A percentile compares a stretch with the other conserved stretches of the same genome.
Conservation (phyloP, 2,329 filamentous ascomycete species). For the Colletotrichum chlorophyti region DNA sequence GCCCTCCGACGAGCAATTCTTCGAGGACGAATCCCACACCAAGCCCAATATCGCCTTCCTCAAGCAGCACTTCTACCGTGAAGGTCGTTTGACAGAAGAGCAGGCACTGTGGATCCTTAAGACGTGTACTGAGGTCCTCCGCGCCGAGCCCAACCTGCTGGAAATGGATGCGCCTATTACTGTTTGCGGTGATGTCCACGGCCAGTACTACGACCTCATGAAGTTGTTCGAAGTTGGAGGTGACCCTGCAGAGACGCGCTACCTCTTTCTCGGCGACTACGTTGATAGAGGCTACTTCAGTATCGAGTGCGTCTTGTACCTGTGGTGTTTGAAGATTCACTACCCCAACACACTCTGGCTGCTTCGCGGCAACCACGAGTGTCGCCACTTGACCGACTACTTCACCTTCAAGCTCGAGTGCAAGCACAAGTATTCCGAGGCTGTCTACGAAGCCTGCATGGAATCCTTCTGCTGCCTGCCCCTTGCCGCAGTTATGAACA, state of each 20-base stretch:
- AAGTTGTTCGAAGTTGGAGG: slow-evolving; percentile 99
- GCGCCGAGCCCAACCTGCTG: slow-evolving; percentile 90
- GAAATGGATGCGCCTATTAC: slow-evolving; percentile 99
- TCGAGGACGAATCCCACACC: slow-evolving; percentile 80
- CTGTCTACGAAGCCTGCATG: slow-evolving; percentile 96
- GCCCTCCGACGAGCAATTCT: slow-evolving; percentile 94
- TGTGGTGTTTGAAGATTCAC: slow-evolving; percentile 99
- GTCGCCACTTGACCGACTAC: slow-evolving; percentile 98
- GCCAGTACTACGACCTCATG: slow-evolving; percentile 99
- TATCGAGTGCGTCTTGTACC: slow-evolving; percentile 97
- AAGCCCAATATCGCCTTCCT: slow-evolving; percentile 95
- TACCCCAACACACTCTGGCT: slow-evolving; percentile 98
- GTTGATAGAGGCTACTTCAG: slow-evolving; percentile 99
- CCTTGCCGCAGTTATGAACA: slow-evolving; percentile 98
- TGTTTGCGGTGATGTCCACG: slow-evolving; percentile 97
- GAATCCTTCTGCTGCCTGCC: slow-evolving; percentile 96
- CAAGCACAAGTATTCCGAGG: slow-evolving; percentile 99
- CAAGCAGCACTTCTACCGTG: slow-evolving; percentile 98
- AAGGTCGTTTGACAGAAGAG: slow-evolving; percentile 95
- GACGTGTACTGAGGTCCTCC: slow-evolving; percentile 85
- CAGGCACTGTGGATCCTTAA: slow-evolving; percentile 96
- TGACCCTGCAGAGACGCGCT: slow-evolving; percentile 93
- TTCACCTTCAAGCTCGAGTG: slow-evolving; percentile 99
- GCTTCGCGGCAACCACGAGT: slow-evolving; percentile 97
- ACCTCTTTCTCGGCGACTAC: slow-evolving; percentile 97